Evolutionary conservation across 352 stramenopile genomes (phyloP).

Genomic region (Globisporangium irregulare): DNA sequence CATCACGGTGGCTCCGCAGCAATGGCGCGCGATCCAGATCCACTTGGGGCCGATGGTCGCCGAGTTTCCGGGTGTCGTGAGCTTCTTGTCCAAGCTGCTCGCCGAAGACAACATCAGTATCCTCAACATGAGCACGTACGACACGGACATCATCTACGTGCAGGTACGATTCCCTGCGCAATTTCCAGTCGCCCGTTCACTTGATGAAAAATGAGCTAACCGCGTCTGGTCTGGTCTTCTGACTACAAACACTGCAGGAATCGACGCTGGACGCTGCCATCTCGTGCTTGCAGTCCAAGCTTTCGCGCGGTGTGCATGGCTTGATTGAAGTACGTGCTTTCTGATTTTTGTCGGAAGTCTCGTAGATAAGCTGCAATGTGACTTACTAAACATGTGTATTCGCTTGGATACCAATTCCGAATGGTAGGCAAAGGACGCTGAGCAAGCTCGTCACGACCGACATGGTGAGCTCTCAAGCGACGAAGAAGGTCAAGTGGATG

Average conservation of each 20-base stretch:
- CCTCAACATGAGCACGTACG: conserved; percentile 90
- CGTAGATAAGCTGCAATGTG: not conserved
- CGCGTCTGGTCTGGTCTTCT: no score
- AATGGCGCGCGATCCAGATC: conserved; percentile 83
- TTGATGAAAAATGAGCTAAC: no score
- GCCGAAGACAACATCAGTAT: conserved; percentile 86
- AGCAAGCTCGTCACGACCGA: conserved; percentile 19
- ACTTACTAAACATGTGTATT: not conserved
- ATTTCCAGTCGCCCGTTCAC: not conserved
- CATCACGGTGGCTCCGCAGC: conserved; percentile 67
- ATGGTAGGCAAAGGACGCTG: conserved; percentile 51
- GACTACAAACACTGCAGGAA: not conserved
- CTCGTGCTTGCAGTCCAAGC: conserved; percentile 70
- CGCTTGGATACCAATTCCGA: not conserved
- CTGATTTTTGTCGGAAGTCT: not conserved
- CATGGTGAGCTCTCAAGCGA: conserved; percentile 4
- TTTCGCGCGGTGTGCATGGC: conserved; percentile 73
- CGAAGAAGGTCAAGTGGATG: not conserved
- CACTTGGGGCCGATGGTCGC: conserved; percentile 84
- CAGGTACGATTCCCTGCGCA: conserved; percentile 28
- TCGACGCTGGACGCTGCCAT: conserved; percentile 44
- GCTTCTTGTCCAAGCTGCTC: conserved; percentile 81
- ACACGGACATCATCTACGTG: conserved; percentile 88
- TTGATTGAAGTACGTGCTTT: conserved; percentile 60
- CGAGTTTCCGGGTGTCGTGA: conserved; percentile 82